Evolutionary conservation across 768 basidiomycete genomes (phyloP).

Genomic region (Wakefieldia striispora): DNA sequence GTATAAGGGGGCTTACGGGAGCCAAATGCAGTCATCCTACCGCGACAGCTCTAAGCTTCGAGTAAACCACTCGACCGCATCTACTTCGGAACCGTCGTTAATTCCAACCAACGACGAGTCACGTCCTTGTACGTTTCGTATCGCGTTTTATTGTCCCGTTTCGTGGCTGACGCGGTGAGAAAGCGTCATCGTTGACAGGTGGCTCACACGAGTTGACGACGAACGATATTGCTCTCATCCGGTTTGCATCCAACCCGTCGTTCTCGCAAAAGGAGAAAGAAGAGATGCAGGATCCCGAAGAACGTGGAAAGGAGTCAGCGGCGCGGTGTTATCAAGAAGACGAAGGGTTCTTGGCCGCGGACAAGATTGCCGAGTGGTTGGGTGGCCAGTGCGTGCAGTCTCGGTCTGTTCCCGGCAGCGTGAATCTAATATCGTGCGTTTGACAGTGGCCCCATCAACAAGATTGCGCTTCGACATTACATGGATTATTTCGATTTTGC

Average conservation of each 20-base stretch:
- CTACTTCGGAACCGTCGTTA: slow-evolving; percentile 81
- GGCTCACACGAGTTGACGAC: slow-evolving; percentile 55
- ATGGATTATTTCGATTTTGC: slow-evolving; percentile 88
- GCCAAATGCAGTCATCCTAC: slow-evolving; percentile 36
- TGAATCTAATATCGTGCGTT: not conserved
- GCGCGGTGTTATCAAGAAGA: slow-evolving; percentile 84
- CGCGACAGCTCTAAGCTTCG: slow-evolving; percentile 47
- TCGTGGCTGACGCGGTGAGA: slow-evolving; percentile 11
- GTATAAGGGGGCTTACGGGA: slow-evolving; percentile 36
- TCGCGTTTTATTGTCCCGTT: slow-evolving; percentile 16
- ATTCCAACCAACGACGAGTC: slow-evolving; percentile 51
- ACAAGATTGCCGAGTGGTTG: slow-evolving; percentile 96
- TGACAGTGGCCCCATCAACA: slow-evolving; percentile 72
- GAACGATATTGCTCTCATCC: slow-evolving; percentile 46
- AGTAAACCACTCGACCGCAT: slow-evolving; percentile 69
- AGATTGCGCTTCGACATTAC: slow-evolving; percentile 72
- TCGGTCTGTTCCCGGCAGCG: slow-evolving; percentile 1
- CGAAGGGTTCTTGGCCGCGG: slow-evolving; percentile 75
- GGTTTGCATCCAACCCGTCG: slow-evolving; percentile 40
- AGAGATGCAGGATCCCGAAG: slow-evolving; percentile 58
- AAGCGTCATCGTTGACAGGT: slow-evolving; percentile 23
- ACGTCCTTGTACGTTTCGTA: slow-evolving; percentile 43
- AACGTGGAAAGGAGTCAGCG: slow-evolving; percentile 70
- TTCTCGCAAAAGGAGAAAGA: slow-evolving; percentile 49
- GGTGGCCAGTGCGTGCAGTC: slow-evolving; percentile 77